A percentile compares a stretch with the other conserved stretches of the same genome.
phyloP scores from a whole-genome alignment of 2,329 filamentous ascomycete species.

The Fusarium nurragi region DNA sequence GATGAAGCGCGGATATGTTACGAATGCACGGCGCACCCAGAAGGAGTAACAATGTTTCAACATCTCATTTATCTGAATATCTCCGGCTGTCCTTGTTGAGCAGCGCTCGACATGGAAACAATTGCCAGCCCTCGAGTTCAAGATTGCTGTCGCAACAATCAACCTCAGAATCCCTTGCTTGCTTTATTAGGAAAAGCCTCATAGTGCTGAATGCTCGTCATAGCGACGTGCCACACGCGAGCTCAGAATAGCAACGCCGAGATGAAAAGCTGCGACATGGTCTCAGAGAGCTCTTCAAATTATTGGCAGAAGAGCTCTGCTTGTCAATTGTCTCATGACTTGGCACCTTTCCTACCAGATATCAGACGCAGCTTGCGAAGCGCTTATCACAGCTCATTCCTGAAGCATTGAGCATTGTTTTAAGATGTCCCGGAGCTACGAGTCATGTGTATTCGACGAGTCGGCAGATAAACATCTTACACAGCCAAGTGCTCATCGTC shows the following conservation, averaged over 20 bases:
- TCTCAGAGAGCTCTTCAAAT: neutral
- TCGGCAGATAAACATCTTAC: neutral
- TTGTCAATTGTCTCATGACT: neutral
- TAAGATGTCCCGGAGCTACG: neutral
- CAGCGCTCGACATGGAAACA: neutral
- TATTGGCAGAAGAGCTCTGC: slow-evolving; percentile 13
- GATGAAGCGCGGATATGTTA: slow-evolving; percentile 8
- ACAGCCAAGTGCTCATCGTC: neutral
- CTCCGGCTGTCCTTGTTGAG: neutral
- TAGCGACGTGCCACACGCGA: slow-evolving; percentile 22
- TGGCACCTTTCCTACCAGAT: neutral
- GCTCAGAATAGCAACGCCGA: slow-evolving; percentile 20
- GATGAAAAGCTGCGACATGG: slow-evolving; percentile 15
- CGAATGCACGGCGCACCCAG: slow-evolving; percentile 16
- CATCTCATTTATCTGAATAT: slow-evolving; percentile 23
- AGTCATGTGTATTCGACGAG: neutral
- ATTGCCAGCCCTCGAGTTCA: neutral
- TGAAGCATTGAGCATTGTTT: slow-evolving; percentile 1
- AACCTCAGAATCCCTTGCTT: slow-evolving; percentile 25
- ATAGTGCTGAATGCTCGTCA: slow-evolving; percentile 11
- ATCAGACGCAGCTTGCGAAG: neutral
- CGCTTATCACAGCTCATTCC: neutral
- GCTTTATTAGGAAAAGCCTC: slow-evolving; percentile 8
- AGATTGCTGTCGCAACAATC: slow-evolving; percentile 23
- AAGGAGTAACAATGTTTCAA: slow-evolving; percentile 27